phyloP scores from a whole-genome alignment of 805 yeast species.

The Naumovozyma baii region DNA sequence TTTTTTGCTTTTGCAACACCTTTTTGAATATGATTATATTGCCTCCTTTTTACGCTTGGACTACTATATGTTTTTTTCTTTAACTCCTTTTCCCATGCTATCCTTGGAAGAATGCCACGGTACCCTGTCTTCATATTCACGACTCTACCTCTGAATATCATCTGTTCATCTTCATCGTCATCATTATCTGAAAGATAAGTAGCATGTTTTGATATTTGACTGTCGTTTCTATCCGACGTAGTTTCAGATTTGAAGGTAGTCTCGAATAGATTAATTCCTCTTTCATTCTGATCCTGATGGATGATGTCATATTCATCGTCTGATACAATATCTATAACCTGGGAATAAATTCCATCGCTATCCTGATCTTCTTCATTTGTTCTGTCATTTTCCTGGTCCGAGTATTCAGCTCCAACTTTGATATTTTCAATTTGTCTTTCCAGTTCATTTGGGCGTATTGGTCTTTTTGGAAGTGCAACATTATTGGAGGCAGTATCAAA shows the following conservation, averaged over 20 bases:
- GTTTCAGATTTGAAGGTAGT: not conserved
- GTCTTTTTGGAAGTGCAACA: constrained; percentile 9
- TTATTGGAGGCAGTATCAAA: constrained; percentile 19
- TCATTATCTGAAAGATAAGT: not conserved
- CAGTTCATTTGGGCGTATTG: constrained; percentile 1
- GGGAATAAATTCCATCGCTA: not conserved
- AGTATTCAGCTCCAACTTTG: not conserved
- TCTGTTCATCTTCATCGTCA: constrained; percentile 5
- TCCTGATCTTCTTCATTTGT: not conserved
- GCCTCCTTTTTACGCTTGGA: constrained; percentile 2
- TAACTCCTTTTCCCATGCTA: constrained; percentile 25
- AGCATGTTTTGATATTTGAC: not conserved
- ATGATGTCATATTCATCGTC: no score
- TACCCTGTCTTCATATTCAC: constrained; percentile 24
- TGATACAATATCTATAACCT: no score
- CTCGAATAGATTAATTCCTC: not conserved
- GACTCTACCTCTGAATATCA: constrained; percentile 22
- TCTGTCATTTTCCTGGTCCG: not conserved
- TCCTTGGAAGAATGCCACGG: constrained; percentile 26
- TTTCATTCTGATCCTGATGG: no score
- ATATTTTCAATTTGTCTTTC: constrained; percentile 2
- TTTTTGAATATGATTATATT: constrained; percentile 6
- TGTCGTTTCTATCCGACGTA: not conserved
- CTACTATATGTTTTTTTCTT: not conserved
- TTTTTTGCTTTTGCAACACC: constrained; percentile 23